These are phyloP conservation scores for Aspergillus homomorphus DNA, from an alignment of 495 filamentous ascomycete genomes.

Conservation along the genomic window DNA sequence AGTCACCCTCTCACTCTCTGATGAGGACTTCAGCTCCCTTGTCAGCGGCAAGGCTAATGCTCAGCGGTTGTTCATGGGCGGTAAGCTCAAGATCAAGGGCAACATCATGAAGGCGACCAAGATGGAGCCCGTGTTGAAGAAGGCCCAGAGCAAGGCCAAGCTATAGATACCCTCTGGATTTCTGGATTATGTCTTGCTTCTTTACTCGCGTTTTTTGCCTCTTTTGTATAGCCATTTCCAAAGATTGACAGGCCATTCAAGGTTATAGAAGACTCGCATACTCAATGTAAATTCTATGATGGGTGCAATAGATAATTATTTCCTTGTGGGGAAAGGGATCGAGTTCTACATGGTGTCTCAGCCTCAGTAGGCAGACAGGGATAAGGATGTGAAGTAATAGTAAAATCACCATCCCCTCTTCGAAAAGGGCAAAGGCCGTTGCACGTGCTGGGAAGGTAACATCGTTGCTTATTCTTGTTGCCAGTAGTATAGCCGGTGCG, in stretches of 20 bases:
- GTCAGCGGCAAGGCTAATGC: slow-evolving; percentile 88
- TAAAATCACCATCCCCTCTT: too few relatives aligned
- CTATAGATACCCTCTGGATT: slow-evolving; percentile 47
- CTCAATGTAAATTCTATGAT: background rate
- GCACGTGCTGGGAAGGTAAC: too few relatives aligned
- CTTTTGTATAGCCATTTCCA: background rate
- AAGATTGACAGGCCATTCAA: background rate
- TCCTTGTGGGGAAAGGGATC: background rate
- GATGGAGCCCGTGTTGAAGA: slow-evolving; percentile 90
- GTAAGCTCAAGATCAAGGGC: slow-evolving; percentile 96
- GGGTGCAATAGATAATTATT: background rate
- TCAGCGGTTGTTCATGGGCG: slow-evolving; percentile 92
- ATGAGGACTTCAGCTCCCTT: slow-evolving; percentile 79
- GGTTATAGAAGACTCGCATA: background rate
- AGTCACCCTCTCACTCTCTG: slow-evolving; percentile 84
- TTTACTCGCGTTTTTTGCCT: background rate
- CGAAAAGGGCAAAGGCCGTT: too few relatives aligned
- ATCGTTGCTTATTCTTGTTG: too few relatives aligned
- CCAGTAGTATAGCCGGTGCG: too few relatives aligned
- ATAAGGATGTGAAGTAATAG: too few relatives aligned
- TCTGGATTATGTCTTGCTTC: slow-evolving; percentile 4
- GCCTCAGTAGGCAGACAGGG: background rate
- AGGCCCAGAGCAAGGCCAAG: slow-evolving; percentile 82
- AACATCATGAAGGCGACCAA: slow-evolving; percentile 99
- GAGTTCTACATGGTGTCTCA: background rate